Evolutionary conservation across 75 land plant species (phyloP), one percentile per base, ranked within the genome.

Genomic region (Pseudotsuga menziesii): DNA sequence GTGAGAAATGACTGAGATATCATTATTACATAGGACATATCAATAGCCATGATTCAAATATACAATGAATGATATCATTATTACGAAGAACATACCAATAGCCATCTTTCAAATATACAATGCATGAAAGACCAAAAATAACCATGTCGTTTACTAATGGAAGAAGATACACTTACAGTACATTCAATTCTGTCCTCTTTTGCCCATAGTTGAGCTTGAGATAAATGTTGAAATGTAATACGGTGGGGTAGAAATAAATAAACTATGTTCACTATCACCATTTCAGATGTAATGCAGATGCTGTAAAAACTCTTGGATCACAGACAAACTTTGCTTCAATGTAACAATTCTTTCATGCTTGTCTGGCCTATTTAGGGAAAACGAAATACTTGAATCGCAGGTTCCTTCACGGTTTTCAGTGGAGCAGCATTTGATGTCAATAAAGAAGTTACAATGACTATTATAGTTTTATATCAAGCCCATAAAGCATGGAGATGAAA

Each of bases 161-260:
- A 8, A 12, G 22, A 35, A 67, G 39, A 35, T 66, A 64, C 2
- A 6, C 2, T 69, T 20, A 69, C n/a, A 17, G 52, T n/a, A 69
- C n/a, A 41, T 3, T n/a, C n/a, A 41, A 3, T 41, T 6, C 39
- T 69, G 72, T 41, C 72, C 52, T 69, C 72, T 8, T 35, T 69
- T 48, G n/a, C 54, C n/a, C 41, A 41, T 36, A 20, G 23, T 69
- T 41, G 48, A 69, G 72, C 22, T 41, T 41, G 69, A 48, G 39
- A 64, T 39, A 69, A 41, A 44, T 22, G 41, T 69, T 41, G 72
- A 69, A n/a, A 39, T 69, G 48, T 69, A 44, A 69, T 69, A 6
- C 48, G 6, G 48, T 39, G 72, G 48, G 36, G 44, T 19, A 41
- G 17, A 69, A 69, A 22, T n/a, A 69, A 32, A 69, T 22, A 41